Conservation (phyloP, 1,139 yeast species). For the Kodamaea sp. region DNA sequence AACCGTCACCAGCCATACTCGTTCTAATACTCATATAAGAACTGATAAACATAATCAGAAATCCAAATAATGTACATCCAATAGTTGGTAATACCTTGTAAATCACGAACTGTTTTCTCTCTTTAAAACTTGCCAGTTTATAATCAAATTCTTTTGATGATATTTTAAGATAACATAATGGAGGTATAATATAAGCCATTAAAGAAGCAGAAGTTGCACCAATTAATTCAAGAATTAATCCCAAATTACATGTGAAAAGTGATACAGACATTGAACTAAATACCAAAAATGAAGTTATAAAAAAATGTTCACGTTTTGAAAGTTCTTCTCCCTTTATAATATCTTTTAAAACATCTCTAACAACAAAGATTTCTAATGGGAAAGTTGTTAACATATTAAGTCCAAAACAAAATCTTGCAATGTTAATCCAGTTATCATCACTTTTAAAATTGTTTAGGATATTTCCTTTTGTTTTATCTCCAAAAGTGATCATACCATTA, state of each 20-base stretch:
- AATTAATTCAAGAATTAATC: constrained; percentile 81
- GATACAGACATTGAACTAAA: constrained; percentile 72
- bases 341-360: constrained; percentile 79
- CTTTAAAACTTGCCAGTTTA: constrained; percentile 28
- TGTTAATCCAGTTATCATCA: constrained; percentile 67
- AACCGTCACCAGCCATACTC: constrained; percentile 31
- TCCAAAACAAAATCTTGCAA: constrained; percentile 90
- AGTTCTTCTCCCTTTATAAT: constrained; percentile 41
- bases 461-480: constrained; percentile 79
- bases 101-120: constrained; percentile 27
- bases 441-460: constrained; percentile 80
- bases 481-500: constrained; percentile 74
- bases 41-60: constrained; percentile 71
- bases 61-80: constrained; percentile 67
- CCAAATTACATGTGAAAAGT: constrained; percentile 79
- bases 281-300: constrained; percentile 66
- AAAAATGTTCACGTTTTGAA: constrained; percentile 49
- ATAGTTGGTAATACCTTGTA: constrained; percentile 49
- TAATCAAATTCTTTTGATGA: constrained; percentile 49
- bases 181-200: constrained; percentile 91
- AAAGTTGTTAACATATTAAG: constrained; percentile 91
- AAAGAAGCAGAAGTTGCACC: constrained; percentile 93
- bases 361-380: constrained; percentile 86
- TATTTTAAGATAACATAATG: constrained; percentile 71
- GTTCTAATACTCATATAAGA: constrained; percentile 65